A percentile compares a stretch with the other conserved stretches of the same genome.
Conservation (phyloP, 768 basidiomycete species). For the Chalciporus pseudorubinellus region DNA sequence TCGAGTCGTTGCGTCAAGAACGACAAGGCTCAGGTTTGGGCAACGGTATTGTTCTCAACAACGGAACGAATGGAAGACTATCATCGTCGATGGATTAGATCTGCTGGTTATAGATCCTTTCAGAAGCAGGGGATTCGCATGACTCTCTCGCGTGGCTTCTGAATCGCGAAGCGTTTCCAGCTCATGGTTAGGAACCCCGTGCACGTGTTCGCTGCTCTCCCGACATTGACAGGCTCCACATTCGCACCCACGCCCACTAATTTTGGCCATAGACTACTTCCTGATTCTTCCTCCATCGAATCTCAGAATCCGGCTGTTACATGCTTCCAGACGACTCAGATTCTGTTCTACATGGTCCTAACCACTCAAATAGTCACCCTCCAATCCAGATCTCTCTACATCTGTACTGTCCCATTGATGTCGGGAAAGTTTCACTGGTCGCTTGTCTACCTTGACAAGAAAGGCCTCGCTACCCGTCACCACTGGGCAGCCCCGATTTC, state of each 20-base stretch:
- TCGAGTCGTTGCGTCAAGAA: too few species aligned
- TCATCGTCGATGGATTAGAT: too few species aligned
- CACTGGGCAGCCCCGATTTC: conserved; percentile 20
- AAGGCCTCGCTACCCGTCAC: conserved; percentile 16
- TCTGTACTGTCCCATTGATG: conserved; percentile 20
- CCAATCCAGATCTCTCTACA: conserved; percentile 16
- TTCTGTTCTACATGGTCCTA: background rate
- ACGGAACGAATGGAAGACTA: too few species aligned
- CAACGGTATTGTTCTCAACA: background rate
- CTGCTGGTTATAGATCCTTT: too few species aligned
- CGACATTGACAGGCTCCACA: too few species aligned
- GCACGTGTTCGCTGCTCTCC: too few species aligned
- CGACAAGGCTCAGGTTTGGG: background rate
- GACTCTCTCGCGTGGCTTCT: too few species aligned
- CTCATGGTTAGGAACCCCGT: too few species aligned
- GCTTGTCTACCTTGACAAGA: conserved; percentile 12
- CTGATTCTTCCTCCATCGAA: background rate
- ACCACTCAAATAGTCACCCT: conserved; percentile 7
- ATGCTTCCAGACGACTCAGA: background rate
- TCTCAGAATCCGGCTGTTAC: background rate
- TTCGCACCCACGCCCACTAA: background rate
- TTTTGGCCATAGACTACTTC: background rate
- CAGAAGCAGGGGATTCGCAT: too few species aligned
- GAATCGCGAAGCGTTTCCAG: too few species aligned
- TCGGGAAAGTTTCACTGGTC: conserved; percentile 24